These are phyloP conservation scores for Collybia sordida DNA, from an alignment of 768 basidiomycete species.

Conservation along the genomic window DNA sequence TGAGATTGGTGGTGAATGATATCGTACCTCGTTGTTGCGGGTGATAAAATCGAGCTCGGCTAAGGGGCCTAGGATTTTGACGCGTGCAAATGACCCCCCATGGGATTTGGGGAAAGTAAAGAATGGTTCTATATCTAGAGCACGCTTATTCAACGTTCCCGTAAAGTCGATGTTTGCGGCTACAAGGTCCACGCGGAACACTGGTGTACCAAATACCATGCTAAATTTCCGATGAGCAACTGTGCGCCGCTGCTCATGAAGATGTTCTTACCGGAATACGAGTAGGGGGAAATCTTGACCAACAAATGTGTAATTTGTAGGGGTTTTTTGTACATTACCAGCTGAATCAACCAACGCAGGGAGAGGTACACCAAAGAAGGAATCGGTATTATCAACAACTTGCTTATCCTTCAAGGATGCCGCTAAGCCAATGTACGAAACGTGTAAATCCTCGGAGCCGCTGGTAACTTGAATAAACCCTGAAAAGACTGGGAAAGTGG, in stretches of 20 bases:
- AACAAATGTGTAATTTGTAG: constrained; percentile 48
- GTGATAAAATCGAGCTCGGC: constrained; percentile 44
- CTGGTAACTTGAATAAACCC: constrained; percentile 53
- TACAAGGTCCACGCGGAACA: constrained; percentile 49
- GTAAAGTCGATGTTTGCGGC: constrained; percentile 36
- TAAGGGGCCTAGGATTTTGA: constrained; percentile 46
- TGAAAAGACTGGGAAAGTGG: constrained; percentile 56
- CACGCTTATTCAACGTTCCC: constrained; percentile 36
- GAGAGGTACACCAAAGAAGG: constrained; percentile 42
- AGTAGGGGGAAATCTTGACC: constrained; percentile 40
- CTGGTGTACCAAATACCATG: constrained; percentile 48
- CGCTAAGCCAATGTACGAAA: constrained; percentile 45
- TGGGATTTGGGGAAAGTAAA: constrained; percentile 39
- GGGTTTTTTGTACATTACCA: constrained; percentile 27
- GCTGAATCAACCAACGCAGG: constrained; percentile 25
- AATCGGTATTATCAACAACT: constrained; percentile 50
- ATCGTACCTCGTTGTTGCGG: constrained; percentile 44
- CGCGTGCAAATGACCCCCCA: constrained; percentile 37
- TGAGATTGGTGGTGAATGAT: no score
- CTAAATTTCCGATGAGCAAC: neutral
- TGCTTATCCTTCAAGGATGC: constrained; percentile 39
- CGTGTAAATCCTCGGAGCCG: constrained; percentile 33
- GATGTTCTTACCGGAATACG: constrained; percentile 25
- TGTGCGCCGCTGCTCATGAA: no score
- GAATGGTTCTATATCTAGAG: constrained; percentile 18